Conservation (phyloP, 2,329 filamentous ascomycete species). For the Ilyonectria mors-panacis region DNA sequence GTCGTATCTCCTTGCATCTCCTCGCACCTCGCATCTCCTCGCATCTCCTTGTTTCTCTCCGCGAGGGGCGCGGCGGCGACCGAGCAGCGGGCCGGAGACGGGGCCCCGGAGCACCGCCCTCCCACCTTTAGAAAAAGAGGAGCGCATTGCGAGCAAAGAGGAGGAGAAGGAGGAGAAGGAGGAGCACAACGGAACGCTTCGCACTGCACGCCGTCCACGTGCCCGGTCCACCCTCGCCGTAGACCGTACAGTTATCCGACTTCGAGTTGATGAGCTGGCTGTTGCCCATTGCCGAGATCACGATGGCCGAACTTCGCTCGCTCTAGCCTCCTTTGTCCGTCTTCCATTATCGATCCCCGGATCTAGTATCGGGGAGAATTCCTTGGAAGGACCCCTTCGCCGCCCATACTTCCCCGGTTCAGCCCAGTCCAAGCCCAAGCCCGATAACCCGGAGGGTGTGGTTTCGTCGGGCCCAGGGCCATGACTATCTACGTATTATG, state of each 20-base stretch:
- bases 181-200: slow-evolving; percentile 15
- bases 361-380: slow-evolving; percentile 20
- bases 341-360: not conserved
- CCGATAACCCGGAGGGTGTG: not conserved
- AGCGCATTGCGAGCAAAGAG: not conserved
- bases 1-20: slow-evolving; percentile 8
- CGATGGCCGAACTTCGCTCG: slow-evolving; percentile 20
- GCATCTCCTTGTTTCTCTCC: slow-evolving; percentile 3
- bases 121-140: slow-evolving; percentile 6
- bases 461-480: not conserved
- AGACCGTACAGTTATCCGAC: slow-evolving; percentile 14
- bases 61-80: slow-evolving; percentile 18
- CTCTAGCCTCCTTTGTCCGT: slow-evolving; percentile 18
- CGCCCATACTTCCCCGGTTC: slow-evolving; percentile 14
- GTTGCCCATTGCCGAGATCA: slow-evolving; percentile 17
- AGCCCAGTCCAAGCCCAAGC: slow-evolving; percentile 1
- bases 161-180: slow-evolving; percentile 8
- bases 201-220: slow-evolving; percentile 20
- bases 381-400: slow-evolving; percentile 3
- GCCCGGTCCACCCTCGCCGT: slow-evolving; percentile 17
- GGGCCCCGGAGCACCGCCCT: slow-evolving; percentile 17
- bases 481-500: not conserved
- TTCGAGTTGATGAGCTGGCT: slow-evolving; percentile 17
- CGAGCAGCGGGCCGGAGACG: slow-evolving; percentile 19
- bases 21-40: slow-evolving; percentile 6